Conservation (phyloP, 257 asterid genomes). For the Nicotiana sylvestris region DNA sequence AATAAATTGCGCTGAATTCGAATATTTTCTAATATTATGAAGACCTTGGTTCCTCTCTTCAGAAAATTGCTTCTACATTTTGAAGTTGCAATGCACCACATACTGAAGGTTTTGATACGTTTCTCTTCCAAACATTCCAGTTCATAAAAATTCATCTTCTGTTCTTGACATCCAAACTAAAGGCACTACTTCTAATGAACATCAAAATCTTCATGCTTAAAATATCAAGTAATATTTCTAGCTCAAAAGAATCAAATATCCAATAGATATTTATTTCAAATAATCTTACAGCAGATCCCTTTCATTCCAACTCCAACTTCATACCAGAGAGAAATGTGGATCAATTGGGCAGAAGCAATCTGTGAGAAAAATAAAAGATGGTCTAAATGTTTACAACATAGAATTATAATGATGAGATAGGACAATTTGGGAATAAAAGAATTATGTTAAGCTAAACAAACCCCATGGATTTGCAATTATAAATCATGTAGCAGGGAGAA, state of each 20-base stretch:
- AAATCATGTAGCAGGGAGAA: not conserved
- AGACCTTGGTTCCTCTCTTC: not conserved
- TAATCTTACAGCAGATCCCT: not conserved
- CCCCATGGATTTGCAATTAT: not conserved
- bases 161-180: not conserved
- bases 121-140: not conserved
- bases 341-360: not conserved
- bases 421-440: not conserved
- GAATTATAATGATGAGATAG: not conserved
- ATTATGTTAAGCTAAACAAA: not conserved
- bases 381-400: slow-evolving; percentile 1
- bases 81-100: not conserved
- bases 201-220: not conserved
- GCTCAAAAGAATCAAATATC: not conserved
- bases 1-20: not conserved
- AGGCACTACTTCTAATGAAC: not conserved
- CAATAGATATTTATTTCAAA: not conserved
- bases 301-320: not conserved
- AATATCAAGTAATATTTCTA: not conserved
- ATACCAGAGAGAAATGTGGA: slow-evolving; percentile 1
- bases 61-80: not conserved
- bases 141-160: not conserved
- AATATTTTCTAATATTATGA: not conserved
- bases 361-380: not conserved
- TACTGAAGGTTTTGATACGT: not conserved